Evolutionary conservation across 306 rosid genomes (phyloP).

Genomic region (Quercus rubra): DNA sequence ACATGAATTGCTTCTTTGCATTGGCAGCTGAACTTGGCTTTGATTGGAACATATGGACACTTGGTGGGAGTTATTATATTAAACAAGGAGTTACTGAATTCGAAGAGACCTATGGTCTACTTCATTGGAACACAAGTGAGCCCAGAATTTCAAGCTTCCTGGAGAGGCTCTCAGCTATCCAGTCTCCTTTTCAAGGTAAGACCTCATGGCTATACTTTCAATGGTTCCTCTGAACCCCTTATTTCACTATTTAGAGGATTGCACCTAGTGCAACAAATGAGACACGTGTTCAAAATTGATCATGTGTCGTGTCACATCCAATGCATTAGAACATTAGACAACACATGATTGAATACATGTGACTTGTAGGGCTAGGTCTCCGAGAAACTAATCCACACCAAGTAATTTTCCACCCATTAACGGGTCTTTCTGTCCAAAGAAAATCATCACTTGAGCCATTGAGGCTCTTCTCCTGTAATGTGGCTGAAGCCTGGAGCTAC

Average conservation of each 20-base stretch:
- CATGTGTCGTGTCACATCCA: too few relatives aligned
- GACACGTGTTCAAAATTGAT: too few relatives aligned
- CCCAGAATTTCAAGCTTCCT: slow-evolving; percentile 48
- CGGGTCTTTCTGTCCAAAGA: slow-evolving; percentile 61
- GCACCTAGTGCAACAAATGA: too few relatives aligned
- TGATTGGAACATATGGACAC: slow-evolving; percentile 84
- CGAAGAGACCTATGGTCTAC: slow-evolving; percentile 68
- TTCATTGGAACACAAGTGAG: slow-evolving; percentile 49
- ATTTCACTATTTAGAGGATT: too few relatives aligned
- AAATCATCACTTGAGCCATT: slow-evolving; percentile 32
- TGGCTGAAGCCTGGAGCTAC: slow-evolving; percentile 60
- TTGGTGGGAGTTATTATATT: slow-evolving; percentile 73
- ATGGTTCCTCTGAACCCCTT: too few relatives aligned
- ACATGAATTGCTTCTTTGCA: slow-evolving; percentile 58
- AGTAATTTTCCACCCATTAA: slow-evolving; percentile 68
- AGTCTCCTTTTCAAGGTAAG: slow-evolving; percentile 76
- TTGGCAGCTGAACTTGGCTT: slow-evolving; percentile 68
- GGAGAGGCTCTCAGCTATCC: slow-evolving; percentile 50
- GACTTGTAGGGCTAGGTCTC: slow-evolving; percentile 52
- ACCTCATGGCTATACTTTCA: neutral
- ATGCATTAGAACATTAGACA: too few relatives aligned
- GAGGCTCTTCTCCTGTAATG: slow-evolving; percentile 49
- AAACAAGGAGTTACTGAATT: slow-evolving; percentile 63
- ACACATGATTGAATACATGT: neutral
- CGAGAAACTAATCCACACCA: slow-evolving; percentile 24